Conservation (phyloP, 306 rosid species). For the Dalbergia cultrata region DNA sequence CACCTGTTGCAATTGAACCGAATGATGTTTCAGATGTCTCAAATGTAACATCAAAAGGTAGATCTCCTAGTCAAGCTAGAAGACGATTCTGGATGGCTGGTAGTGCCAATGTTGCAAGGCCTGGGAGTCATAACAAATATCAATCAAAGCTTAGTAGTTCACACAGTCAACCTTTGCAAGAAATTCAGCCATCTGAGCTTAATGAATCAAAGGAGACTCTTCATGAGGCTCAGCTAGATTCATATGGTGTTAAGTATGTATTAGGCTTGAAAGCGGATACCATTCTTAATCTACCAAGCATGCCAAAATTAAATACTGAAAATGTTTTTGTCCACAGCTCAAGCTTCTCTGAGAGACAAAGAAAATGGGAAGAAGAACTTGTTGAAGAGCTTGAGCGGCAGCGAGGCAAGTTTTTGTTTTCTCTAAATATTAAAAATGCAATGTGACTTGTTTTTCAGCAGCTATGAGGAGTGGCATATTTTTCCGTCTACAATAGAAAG, state of each 20-base stretch:
- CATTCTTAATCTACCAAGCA: conserved; percentile 35
- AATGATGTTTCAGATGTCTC: conserved; percentile 57
- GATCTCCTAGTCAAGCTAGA: conserved; percentile 65
- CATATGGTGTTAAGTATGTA: conserved; percentile 64
- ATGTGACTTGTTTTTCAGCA: background rate
- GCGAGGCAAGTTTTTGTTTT: conserved; percentile 67
- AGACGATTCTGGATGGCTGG: conserved; percentile 71
- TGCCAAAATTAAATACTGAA: conserved; percentile 22
- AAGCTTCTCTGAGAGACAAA: conserved; percentile 77
- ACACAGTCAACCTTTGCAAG: conserved; percentile 70
- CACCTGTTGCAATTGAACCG: conserved; percentile 50
- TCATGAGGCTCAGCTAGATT: conserved; percentile 57
- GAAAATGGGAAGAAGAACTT: conserved; percentile 94
- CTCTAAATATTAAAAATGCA: conserved; percentile 12
- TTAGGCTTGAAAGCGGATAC: conserved; percentile 33
- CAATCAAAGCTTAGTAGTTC: conserved; percentile 53
- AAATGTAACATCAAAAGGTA: conserved; percentile 67
- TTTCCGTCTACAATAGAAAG: background rate
- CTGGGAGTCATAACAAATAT: conserved; percentile 56
- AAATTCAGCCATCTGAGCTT: conserved; percentile 78
- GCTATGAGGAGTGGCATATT: background rate
- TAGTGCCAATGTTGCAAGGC: conserved; percentile 55
- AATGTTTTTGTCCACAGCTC: conserved; percentile 55
- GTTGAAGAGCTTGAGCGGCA: conserved; percentile 77
- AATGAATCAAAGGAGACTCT: conserved; percentile 66